Conservation (phyloP, 2,329 filamentous ascomycete genomes). For the Zopfia rhizophila region DNA sequence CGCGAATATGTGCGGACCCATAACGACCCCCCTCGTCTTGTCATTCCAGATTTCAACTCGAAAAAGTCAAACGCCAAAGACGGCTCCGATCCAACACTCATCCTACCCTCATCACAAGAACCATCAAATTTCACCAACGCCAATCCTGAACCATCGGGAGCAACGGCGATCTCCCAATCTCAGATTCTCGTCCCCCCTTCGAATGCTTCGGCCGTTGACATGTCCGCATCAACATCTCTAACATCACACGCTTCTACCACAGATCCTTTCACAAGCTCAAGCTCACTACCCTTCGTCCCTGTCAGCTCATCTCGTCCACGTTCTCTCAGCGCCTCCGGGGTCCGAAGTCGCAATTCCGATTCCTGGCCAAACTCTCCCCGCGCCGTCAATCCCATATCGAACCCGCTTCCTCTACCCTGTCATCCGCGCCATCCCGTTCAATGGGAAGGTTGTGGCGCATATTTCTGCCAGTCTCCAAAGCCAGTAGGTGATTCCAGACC, state of each 20-base stretch:
- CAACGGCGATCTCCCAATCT: slow-evolving; percentile 46
- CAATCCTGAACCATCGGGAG: slow-evolving; percentile 39
- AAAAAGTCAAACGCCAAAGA: slow-evolving; percentile 35
- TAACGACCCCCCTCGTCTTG: slow-evolving; percentile 43
- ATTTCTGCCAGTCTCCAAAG: slow-evolving; percentile 53
- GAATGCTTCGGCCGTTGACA: slow-evolving; percentile 35
- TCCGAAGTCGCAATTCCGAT: slow-evolving; percentile 43
- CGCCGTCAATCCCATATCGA: slow-evolving; percentile 38
- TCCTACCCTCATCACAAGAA: slow-evolving; percentile 32
- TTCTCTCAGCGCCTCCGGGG: slow-evolving; percentile 50
- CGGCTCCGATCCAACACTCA: slow-evolving; percentile 34
- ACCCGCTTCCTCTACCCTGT: slow-evolving; percentile 50
- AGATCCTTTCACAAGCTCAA: slow-evolving; percentile 36
- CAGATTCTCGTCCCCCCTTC: slow-evolving; percentile 43
- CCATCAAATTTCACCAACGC: slow-evolving; percentile 35
- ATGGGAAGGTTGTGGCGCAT: slow-evolving; percentile 56
- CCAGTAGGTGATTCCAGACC: slow-evolving; percentile 51
- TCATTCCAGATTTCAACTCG: slow-evolving; percentile 51
- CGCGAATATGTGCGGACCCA: slow-evolving; percentile 51
- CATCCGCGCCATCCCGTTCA: slow-evolving; percentile 54
- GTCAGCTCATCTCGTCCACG: slow-evolving; percentile 49
- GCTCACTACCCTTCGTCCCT: slow-evolving; percentile 41
- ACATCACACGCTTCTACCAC: slow-evolving; percentile 33
- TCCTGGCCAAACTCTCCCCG: slow-evolving; percentile 41
- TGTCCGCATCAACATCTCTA: slow-evolving; percentile 41